Percentiles rank a stretch among this genome's conserved stretches.
These are phyloP conservation scores for Hymenoscyphus scutula DNA, from an alignment of 2,329 filamentous ascomycete genomes.

Conservation along the genomic window DNA sequence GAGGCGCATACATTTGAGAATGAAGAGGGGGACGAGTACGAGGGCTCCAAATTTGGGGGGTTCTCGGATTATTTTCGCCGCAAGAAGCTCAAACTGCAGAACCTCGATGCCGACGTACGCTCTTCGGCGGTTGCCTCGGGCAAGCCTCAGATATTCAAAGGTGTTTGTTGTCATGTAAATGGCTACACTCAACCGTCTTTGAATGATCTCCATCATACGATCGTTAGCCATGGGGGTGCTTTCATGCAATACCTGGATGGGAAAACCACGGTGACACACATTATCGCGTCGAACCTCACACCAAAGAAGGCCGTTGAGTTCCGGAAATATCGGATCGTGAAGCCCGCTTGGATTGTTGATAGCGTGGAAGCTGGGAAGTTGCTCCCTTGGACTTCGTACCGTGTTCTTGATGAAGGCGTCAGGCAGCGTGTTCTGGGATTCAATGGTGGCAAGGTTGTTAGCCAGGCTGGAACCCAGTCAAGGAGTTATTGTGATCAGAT, in stretches of 20 bases:
- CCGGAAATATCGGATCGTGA: slow-evolving; percentile 82
- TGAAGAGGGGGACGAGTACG: slow-evolving; percentile 89
- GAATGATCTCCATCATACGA: slow-evolving; percentile 80
- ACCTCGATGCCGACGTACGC: slow-evolving; percentile 80
- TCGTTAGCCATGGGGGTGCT: slow-evolving; percentile 90
- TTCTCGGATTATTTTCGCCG: slow-evolving; percentile 90
- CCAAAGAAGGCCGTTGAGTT: slow-evolving; percentile 94
- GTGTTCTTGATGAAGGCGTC: slow-evolving; percentile 79
- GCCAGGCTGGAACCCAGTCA: slow-evolving; percentile 59
- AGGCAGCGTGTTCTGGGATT: slow-evolving; percentile 74
- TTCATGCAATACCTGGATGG: slow-evolving; percentile 93
- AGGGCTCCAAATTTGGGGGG: slow-evolving; percentile 80
- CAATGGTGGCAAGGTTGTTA: slow-evolving; percentile 61
- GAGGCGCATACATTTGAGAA: slow-evolving; percentile 69
- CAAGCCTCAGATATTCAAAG: slow-evolving; percentile 84
- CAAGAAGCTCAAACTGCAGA: slow-evolving; percentile 97
- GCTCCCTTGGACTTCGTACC: slow-evolving; percentile 82
- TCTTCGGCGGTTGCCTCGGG: slow-evolving; percentile 54
- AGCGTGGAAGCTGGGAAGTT: slow-evolving; percentile 78
- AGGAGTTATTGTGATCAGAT: slow-evolving; percentile 78
- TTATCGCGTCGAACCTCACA: slow-evolving; percentile 85
- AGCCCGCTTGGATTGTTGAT: slow-evolving; percentile 91
- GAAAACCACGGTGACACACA: slow-evolving; percentile 94
- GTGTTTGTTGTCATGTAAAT: slow-evolving; percentile 86
- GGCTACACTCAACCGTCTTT: slow-evolving; percentile 95